These are phyloP conservation scores for Betula pendula DNA, from an alignment of 306 rosid genomes.

Conservation along the genomic window DNA sequence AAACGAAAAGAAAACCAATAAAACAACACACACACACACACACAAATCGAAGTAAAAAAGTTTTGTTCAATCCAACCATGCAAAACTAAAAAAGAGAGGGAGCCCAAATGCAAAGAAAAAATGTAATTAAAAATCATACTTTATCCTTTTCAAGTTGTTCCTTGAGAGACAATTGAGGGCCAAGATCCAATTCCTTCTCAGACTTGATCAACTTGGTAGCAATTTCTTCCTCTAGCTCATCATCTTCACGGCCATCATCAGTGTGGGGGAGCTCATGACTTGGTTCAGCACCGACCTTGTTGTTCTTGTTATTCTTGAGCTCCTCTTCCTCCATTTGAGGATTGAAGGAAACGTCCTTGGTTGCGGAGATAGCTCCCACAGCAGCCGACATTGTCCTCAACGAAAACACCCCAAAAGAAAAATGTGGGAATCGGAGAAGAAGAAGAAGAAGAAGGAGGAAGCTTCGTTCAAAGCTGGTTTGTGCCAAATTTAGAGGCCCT, in stretches of 20 bases:
- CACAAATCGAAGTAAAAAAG: neutral
- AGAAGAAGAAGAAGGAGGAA: neutral
- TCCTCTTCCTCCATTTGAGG: constrained; percentile 48
- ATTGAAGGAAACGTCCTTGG: constrained; percentile 47
- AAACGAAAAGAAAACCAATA: constrained; percentile 16
- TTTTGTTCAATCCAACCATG: constrained; percentile 9
- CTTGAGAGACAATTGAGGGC: constrained; percentile 84
- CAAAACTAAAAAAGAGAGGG: constrained; percentile 10
- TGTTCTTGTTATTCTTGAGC: constrained; percentile 37
- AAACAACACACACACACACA: neutral
- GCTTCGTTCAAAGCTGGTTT: constrained; percentile 1
- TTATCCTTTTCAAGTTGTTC: constrained; percentile 93
- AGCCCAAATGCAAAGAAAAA: neutral
- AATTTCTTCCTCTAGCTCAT: constrained; percentile 50
- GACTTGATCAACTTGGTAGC: constrained; percentile 43
- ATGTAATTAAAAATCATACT: constrained; percentile 30
- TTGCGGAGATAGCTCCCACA: constrained; percentile 55
- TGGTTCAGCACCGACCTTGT: constrained; percentile 27
- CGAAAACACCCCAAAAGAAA: constrained; percentile 1
- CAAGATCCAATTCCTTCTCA: constrained; percentile 53
- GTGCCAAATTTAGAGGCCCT: constrained; percentile 14
- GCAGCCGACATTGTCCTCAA: constrained; percentile 54
- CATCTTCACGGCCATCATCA: constrained; percentile 20
- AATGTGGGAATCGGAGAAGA: constrained; percentile 6
- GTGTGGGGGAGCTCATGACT: constrained; percentile 11